These are phyloP conservation scores for Kitagawia praeruptora DNA, from an alignment of 129 eudicot species.

Conservation along the genomic window DNA sequence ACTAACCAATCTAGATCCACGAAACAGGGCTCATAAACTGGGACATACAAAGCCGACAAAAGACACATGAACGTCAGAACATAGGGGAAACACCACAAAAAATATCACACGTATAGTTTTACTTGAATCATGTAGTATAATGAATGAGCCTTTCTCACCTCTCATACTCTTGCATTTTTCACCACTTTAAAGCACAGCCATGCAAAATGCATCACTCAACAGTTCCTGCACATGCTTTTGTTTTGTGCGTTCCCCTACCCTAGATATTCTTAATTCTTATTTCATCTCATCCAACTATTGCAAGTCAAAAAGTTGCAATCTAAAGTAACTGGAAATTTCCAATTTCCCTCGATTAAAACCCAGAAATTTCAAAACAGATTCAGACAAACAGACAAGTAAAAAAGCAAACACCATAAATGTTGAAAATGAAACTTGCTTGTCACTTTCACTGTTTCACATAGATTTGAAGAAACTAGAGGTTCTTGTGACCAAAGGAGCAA, in stretches of 20 bases:
- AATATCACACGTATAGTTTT: not conserved
- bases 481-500: too few species aligned
- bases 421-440: not conserved
- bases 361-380: not conserved
- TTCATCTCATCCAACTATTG: not conserved
- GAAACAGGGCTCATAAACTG: not conserved
- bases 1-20: conserved; percentile 2
- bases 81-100: not conserved
- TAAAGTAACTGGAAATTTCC: not conserved
- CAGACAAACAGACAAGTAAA: not conserved
- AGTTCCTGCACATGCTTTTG: conserved; percentile 13
- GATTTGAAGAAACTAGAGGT: not conserved
- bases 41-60: not conserved
- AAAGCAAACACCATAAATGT: not conserved
- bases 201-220: conserved; percentile 1
- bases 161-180: not conserved
- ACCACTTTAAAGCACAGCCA: conserved; percentile 5
- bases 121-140: not conserved
- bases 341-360: not conserved
- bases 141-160: not conserved
- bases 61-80: not conserved
- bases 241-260: not conserved
- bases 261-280: not conserved
- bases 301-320: not conserved
- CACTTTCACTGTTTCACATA: not conserved